Evolutionary conservation across 495 filamentous ascomycete genomes (phyloP).

Genomic region (Penicillium bovifimosum): DNA sequence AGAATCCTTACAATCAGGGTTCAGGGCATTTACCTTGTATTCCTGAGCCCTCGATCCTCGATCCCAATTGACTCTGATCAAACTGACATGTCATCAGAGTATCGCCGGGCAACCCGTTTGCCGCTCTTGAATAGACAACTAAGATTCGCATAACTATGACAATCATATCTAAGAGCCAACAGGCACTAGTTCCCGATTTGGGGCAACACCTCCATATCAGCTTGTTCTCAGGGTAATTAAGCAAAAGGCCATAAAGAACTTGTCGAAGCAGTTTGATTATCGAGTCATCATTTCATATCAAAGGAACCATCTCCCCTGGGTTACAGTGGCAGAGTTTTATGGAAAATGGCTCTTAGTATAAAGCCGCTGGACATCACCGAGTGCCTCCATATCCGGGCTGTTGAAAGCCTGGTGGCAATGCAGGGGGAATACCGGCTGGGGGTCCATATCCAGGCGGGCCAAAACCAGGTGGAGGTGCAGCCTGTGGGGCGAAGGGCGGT

Average conservation of each 20-base stretch:
- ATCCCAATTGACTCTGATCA: neutral
- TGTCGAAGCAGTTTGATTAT: neutral
- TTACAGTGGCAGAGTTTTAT: neutral
- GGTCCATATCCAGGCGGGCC: conserved; percentile 50
- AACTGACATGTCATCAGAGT: neutral
- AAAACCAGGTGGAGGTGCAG: conserved; percentile 51
- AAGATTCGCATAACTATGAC: conserved; percentile 4
- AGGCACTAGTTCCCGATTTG: neutral
- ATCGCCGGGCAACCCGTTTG: neutral
- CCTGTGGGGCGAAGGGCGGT: conserved; percentile 33
- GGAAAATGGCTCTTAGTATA: neutral
- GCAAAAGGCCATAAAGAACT: neutral
- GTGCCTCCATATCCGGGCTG: conserved; percentile 42
- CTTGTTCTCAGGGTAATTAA: neutral
- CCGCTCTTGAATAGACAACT: neutral
- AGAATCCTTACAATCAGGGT: neutral
- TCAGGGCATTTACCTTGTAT: neutral
- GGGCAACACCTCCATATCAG: neutral
- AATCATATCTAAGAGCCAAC: neutral
- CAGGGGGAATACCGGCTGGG: conserved; percentile 29
- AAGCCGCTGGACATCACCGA: conserved; percentile 25
- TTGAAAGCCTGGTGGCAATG: conserved; percentile 48
- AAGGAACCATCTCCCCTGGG: neutral
- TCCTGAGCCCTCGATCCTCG: neutral
- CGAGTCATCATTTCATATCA: conserved; percentile 10